Evolutionary conservation across 2,329 filamentous ascomycete species (phyloP).

Genomic region (Knufia fluminis): DNA sequence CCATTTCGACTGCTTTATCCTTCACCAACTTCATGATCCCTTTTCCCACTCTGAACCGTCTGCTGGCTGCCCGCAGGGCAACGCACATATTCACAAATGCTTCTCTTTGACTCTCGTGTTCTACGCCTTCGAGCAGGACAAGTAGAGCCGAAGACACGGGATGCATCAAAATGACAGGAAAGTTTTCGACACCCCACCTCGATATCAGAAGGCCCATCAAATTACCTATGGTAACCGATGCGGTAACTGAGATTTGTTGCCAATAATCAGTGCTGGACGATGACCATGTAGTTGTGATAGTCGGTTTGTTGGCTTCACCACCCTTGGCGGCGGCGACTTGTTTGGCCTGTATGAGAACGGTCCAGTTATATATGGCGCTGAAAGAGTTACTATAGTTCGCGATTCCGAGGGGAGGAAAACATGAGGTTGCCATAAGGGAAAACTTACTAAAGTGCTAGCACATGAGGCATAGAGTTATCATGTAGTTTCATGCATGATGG

Average conservation of each 20-base stretch:
- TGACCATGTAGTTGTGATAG: constrained; percentile 16
- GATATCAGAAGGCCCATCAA: constrained; percentile 24
- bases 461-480: constrained; percentile 21
- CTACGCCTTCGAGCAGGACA: constrained; percentile 24
- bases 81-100: constrained; percentile 26
- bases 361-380: constrained; percentile 16
- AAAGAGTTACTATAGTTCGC: constrained; percentile 20
- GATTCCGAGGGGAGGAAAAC: neutral
- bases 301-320: constrained; percentile 10
- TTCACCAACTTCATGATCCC: constrained; percentile 26
- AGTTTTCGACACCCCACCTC: constrained; percentile 27
- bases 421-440: neutral
- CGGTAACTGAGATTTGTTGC: constrained; percentile 21
- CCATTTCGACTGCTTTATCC: constrained; percentile 22
- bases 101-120: constrained; percentile 18
- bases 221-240: constrained; percentile 22
- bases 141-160: constrained; percentile 27
- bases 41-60: constrained; percentile 24
- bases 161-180: constrained; percentile 26
- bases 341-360: constrained; percentile 24
- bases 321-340: constrained; percentile 13
- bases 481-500: constrained; percentile 23
- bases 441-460: constrained; percentile 26
- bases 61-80: constrained; percentile 21
- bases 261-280: constrained; percentile 13